phyloP scores from a whole-genome alignment of 176 grass and related monocot species.

The Echinochloa phyllopogon region DNA sequence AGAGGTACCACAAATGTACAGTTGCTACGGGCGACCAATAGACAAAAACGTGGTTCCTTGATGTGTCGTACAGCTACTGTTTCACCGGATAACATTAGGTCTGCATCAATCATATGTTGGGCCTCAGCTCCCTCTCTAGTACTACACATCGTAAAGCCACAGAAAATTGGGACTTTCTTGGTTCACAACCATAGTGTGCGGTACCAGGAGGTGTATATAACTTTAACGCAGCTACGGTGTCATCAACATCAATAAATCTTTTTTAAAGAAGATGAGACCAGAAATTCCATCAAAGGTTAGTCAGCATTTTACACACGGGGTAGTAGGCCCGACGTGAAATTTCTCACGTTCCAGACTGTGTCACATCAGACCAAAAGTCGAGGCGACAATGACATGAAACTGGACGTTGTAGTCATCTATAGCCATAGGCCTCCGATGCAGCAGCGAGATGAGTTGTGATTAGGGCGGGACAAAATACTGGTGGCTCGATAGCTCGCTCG shows the following conservation, averaged over 20 bases:
- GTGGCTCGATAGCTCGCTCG: too few species aligned
- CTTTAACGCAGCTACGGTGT: not conserved
- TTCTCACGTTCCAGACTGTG: not conserved
- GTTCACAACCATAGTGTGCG: not conserved
- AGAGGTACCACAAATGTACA: not conserved
- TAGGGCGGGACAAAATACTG: too few species aligned
- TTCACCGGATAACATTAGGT: not conserved
- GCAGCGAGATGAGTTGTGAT: too few species aligned
- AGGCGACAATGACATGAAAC: too few species aligned
- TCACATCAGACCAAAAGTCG: too few species aligned
- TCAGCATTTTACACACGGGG: not conserved
- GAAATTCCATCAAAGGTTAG: not conserved
- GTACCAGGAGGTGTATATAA: not conserved
- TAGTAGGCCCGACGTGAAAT: not conserved
- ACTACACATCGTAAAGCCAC: not conserved
- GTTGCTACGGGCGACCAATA: not conserved
- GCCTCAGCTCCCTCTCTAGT: not conserved
- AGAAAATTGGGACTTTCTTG: not conserved
- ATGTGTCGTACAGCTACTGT: not conserved
- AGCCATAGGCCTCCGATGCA: too few species aligned
- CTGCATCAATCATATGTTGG: not conserved
- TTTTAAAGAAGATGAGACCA: not conserved
- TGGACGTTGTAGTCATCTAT: too few species aligned
- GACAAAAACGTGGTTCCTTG: not conserved
- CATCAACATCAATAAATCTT: too few species aligned